Conservation (phyloP, 441 rosid species). For the Croton setiger region DNA sequence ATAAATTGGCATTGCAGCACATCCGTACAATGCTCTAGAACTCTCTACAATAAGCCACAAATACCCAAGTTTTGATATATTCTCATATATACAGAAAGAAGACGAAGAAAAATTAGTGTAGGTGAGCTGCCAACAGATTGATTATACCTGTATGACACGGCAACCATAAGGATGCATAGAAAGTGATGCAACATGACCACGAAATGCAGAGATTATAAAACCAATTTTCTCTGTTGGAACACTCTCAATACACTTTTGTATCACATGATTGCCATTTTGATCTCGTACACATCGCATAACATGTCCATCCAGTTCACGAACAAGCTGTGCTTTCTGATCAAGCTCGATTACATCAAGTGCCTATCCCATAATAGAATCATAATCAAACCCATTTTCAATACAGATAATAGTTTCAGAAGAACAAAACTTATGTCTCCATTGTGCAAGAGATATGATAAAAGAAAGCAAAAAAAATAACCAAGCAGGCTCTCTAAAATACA, state of each 20-base stretch:
- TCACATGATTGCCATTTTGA: slow-evolving; percentile 97
- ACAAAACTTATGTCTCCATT: neutral
- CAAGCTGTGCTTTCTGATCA: slow-evolving; percentile 73
- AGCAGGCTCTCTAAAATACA: neutral
- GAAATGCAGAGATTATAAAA: slow-evolving; percentile 75
- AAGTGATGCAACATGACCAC: slow-evolving; percentile 76
- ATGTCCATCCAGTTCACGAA: slow-evolving; percentile 86
- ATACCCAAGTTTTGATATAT: slow-evolving; percentile 17
- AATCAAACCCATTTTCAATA: neutral
- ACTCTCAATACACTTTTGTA: slow-evolving; percentile 91
- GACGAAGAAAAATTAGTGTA: slow-evolving; percentile 5
- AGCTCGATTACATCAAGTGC: slow-evolving; percentile 95
- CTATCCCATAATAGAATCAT: slow-evolving; percentile 30
- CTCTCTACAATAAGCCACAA: slow-evolving; percentile 55
- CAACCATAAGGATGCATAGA: slow-evolving; percentile 97
- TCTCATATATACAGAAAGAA: slow-evolving; percentile 1
- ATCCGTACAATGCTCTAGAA: slow-evolving; percentile 88
- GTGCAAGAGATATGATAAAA: neutral
- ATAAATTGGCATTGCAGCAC: slow-evolving; percentile 71
- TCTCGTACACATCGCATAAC: slow-evolving; percentile 91
- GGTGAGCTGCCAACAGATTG: slow-evolving; percentile 2
- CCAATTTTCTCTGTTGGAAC: slow-evolving; percentile 71
- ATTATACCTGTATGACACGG: slow-evolving; percentile 86
- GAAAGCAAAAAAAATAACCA: neutral
- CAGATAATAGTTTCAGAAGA: neutral